Conservation (phyloP, 2,329 filamentous ascomycete species). For the Beauveria asiatica region DNA sequence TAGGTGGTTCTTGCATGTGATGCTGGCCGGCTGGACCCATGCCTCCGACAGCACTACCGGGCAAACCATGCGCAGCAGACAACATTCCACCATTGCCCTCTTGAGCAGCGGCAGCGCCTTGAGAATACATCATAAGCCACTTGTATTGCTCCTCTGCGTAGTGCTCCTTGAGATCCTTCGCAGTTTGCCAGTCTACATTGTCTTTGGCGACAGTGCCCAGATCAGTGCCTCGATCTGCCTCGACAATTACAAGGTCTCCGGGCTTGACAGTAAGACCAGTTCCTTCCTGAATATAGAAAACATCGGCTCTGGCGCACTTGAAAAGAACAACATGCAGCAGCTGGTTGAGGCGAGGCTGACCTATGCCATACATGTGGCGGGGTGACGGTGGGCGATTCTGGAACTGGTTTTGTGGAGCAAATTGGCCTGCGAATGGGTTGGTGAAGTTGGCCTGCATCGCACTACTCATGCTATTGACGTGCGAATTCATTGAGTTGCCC, state of each 20-base stretch:
- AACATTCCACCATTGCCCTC: conserved; percentile 55
- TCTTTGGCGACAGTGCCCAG: conserved; percentile 85
- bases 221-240: conserved; percentile 93
- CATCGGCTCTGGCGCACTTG: conserved; percentile 90
- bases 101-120: conserved; percentile 57
- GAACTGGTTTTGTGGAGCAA: conserved; percentile 36
- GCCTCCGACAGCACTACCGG: conserved; percentile 64
- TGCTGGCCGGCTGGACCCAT: conserved; percentile 70
- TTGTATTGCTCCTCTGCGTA: conserved; percentile 94
- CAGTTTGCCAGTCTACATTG: conserved; percentile 79
- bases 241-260: conserved; percentile 92
- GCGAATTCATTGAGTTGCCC: not conserved
- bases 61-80: conserved; percentile 53
- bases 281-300: conserved; percentile 95
- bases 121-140: conserved; percentile 98
- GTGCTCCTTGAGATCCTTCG: conserved; percentile 82
- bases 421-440: conserved; percentile 39
- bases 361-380: conserved; percentile 53
- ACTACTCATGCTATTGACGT: conserved; percentile 17
- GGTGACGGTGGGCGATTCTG: conserved; percentile 49
- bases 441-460: conserved; percentile 16
- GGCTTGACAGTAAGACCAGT: conserved; percentile 84
- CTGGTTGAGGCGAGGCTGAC: conserved; percentile 56
- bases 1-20: conserved; percentile 60
- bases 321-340: conserved; percentile 85